Base-by-base conservation (phyloP, 2,329 filamentous ascomycete species). In the Periconia digitata region DNA sequence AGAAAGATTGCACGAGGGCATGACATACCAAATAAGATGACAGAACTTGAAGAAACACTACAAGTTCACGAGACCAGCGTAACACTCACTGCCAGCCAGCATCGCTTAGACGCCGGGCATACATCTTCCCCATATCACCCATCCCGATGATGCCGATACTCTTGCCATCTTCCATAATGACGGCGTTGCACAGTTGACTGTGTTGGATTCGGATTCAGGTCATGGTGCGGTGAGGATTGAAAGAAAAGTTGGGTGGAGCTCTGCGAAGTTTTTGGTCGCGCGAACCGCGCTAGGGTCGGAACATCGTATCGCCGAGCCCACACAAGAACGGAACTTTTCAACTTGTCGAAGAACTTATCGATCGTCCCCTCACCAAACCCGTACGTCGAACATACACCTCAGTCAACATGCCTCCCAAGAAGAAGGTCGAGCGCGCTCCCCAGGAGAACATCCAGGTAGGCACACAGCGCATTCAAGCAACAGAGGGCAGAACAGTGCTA, bases 121-220 rank as follows among this genome's bases (percentile, higher is more conserved):
- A 99, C 90, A 99, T 95, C 81, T 87, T 95, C 66, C 94, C 94
- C 94, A 99, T 99, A 67, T 96, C 92, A 57, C 94, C 94, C 92
- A 99, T 96, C 52, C 94, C 94, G 71, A 99, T 99, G 67, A 99
- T 88, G 59, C 94, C 94, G 59, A 99, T 83, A 54, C 87, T 84
- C 70, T 90, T 90, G 66, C 52, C 54, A 21, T 82, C 79, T 60
- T 86, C 83, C 85, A 83, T 77, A 29, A 18, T 64, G 56, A 49
- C 48, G 76, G 61, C 66, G 44, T 53, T 51, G 49, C 58, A 59
- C 58, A 53, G 52, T 54, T 57, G 55, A 55, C 55, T 52, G 43
- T 59, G 51, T 51, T 46, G 54, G 58, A 50, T 44, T 51, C 35
- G 50, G 54, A 52, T 60, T 67, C 62, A 67, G 62, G 60, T 50